A percentile compares a stretch with the other conserved stretches of the same genome.
Conservation (phyloP, 805 yeast species). For the Wickerhamiella azyma region DNA sequence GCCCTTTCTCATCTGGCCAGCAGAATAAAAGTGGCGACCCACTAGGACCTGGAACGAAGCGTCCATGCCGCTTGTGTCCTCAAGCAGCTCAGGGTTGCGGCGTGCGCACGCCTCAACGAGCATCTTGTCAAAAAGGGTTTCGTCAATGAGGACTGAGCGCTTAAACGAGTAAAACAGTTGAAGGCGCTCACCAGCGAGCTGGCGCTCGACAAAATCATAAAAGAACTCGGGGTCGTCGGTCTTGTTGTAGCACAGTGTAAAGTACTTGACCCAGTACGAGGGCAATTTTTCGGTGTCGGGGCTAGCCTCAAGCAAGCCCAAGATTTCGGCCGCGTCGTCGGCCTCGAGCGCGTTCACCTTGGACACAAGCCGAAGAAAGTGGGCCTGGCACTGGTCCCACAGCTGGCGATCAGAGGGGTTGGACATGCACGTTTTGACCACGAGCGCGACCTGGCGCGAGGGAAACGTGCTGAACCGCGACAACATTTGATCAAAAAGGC, state of each 20-base stretch:
- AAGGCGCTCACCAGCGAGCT: neutral
- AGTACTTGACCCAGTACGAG: neutral
- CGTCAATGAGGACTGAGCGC: neutral
- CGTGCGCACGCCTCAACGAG: neutral
- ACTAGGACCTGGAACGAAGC: neutral
- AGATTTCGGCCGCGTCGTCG: neutral
- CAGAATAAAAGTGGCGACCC: neutral
- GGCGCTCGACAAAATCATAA: neutral
- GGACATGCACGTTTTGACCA: neutral
- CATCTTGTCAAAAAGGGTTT: neutral
- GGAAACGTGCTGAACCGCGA: neutral
- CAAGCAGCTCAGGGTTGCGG: neutral
- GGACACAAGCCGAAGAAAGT: neutral
- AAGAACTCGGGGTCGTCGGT: slow-evolving; percentile 1
- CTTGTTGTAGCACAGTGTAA: neutral
- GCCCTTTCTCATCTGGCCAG: neutral
- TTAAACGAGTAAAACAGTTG: neutral
- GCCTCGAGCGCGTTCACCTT: neutral
- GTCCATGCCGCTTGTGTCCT: neutral
- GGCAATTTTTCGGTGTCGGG: neutral
- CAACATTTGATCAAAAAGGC: neutral
- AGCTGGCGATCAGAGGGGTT: neutral
- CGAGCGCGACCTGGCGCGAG: slow-evolving; percentile 3
- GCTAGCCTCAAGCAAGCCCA: neutral
- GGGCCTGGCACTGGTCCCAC: neutral